A percentile compares a stretch with the other conserved stretches of the same genome.
phyloP scores from a whole-genome alignment of 2,329 filamentous ascomycete species.

The Claviceps sp. region DNA sequence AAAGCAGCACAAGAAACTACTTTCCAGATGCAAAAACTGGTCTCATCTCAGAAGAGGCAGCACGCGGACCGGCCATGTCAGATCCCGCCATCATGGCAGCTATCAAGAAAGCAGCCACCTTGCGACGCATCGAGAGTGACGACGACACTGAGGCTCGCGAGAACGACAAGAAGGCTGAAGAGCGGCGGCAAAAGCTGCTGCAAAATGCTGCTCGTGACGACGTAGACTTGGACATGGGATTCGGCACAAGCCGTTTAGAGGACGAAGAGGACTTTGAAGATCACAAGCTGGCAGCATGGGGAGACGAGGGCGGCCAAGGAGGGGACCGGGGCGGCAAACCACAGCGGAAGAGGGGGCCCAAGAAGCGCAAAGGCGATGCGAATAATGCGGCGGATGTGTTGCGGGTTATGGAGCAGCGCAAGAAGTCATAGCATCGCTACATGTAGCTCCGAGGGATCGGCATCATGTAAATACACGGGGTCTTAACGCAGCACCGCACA shows the following conservation, averaged over 20 bases:
- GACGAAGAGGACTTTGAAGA: slow-evolving; percentile 76
- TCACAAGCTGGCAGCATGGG: slow-evolving; percentile 54
- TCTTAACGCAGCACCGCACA: too few relatives aligned
- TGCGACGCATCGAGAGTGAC: slow-evolving; percentile 34
- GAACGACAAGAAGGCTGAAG: slow-evolving; percentile 43
- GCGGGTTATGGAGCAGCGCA: slow-evolving; percentile 56
- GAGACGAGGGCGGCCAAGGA: slow-evolving; percentile 34
- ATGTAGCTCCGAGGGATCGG: too few relatives aligned
- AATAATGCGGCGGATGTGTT: slow-evolving; percentile 74
- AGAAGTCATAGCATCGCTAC: slow-evolving; percentile 15
- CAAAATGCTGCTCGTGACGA: slow-evolving; percentile 64
- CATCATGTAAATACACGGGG: too few relatives aligned
- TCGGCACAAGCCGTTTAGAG: slow-evolving; percentile 74
- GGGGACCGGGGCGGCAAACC: slow-evolving; percentile 27
- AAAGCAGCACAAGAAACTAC: slow-evolving; percentile 39
- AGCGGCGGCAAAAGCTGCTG: slow-evolving; percentile 62
- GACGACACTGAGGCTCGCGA: slow-evolving; percentile 22
- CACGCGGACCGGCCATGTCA: slow-evolving; percentile 39
- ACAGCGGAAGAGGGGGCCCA: slow-evolving; percentile 56
- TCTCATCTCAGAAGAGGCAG: slow-evolving; percentile 38
- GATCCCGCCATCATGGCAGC: slow-evolving; percentile 75
- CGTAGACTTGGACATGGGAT: slow-evolving; percentile 87
- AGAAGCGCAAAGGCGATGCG: slow-evolving; percentile 65
- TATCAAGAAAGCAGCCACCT: slow-evolving; percentile 67
- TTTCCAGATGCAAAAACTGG: slow-evolving; percentile 46